phyloP scores from a whole-genome alignment of 2,329 filamentous ascomycete genomes.

The Fusarium guadeloupense region DNA sequence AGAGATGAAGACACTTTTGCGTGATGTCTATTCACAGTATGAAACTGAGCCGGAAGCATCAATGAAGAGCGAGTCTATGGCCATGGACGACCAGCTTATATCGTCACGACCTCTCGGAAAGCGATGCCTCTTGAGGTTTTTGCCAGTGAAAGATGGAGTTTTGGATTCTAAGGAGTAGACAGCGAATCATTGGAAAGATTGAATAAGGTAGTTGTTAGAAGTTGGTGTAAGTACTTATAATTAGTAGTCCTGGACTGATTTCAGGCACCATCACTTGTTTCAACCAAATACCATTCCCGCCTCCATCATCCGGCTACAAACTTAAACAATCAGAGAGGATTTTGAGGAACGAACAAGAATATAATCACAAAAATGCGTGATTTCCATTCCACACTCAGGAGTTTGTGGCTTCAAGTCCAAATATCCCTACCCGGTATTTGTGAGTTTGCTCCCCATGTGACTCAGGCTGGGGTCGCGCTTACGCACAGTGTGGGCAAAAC shows the following conservation, averaged over 20 bases:
- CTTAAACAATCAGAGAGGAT: background rate
- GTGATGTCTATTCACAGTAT: slow-evolving; percentile 69
- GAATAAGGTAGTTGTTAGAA: too few relatives aligned
- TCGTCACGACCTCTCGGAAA: slow-evolving; percentile 70
- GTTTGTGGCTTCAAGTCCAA: slow-evolving; percentile 16
- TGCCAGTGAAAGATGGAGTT: slow-evolving; percentile 43
- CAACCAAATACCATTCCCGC: too few relatives aligned
- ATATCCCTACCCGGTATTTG: slow-evolving; percentile 5
- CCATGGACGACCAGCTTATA: slow-evolving; percentile 73
- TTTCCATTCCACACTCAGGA: background rate
- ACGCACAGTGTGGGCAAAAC: slow-evolving; percentile 17
- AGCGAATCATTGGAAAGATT: background rate
- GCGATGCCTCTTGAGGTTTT: slow-evolving; percentile 64
- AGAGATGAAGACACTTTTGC: slow-evolving; percentile 73
- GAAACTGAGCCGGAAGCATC: slow-evolving; percentile 62
- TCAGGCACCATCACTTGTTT: too few relatives aligned
- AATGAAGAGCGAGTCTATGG: slow-evolving; percentile 67
- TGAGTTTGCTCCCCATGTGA: background rate
- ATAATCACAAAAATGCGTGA: background rate
- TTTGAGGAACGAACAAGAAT: too few relatives aligned
- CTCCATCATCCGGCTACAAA: too few relatives aligned
- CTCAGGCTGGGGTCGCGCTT: background rate
- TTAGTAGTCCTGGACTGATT: too few relatives aligned
- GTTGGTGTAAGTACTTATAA: too few relatives aligned
- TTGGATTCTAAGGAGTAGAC: background rate